Base-by-base conservation (phyloP, 1,284 basidiomycete species). In the Bjerkandera adusta region DNA sequence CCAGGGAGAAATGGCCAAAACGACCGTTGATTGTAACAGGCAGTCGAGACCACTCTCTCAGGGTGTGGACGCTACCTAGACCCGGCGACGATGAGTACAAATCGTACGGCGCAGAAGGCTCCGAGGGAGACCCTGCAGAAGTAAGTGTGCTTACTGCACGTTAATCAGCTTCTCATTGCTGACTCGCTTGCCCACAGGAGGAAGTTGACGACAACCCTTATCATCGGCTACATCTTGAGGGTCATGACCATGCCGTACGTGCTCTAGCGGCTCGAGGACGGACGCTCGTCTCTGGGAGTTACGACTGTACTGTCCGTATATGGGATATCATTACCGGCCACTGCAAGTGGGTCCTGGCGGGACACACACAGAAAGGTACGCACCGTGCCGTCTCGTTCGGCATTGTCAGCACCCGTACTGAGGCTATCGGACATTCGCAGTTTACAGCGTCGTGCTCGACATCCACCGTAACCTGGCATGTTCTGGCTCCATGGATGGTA, bases 401-500 rank as follows among this genome's bases (percentile, higher is more conserved):
- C 12, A 10, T 13, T 13, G 29, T 43, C 15, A 29, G 30, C 36
- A 49, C 26, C 52, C 20, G 24, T 37, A 3, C 15, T 10, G 26
- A 4, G 13, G 4, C 16, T 33, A 13, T n/a, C n/a, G n/a, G n/a
- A n/a, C n/a, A 4, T 34, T 22, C 55, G 48, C 62, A 94, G 92
- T 95, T 7, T 95, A 95, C 69, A 92, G 89, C 60, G 89, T 95
- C 50, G 87, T 95, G 27, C 79, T 95, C 47, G 90, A 97, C 68
- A 77, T 85, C 48, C 71, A 77, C 38, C 87, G 93, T 15, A 84
- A 91, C 51, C 87, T 92, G 60, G 92, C 91, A 26, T 92, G 89
- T 52, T 97, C 94, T 1, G 94, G 94, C 4, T 97, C 94, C 1
- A 95, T 97, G 92, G 94, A 97, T 64, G 89, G 92, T 45, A 94